Evolutionary conservation across 2,329 filamentous ascomycete species (phyloP), one percentile per base, ranked within the genome.

Genomic region (Aureobasidium sp.): DNA sequence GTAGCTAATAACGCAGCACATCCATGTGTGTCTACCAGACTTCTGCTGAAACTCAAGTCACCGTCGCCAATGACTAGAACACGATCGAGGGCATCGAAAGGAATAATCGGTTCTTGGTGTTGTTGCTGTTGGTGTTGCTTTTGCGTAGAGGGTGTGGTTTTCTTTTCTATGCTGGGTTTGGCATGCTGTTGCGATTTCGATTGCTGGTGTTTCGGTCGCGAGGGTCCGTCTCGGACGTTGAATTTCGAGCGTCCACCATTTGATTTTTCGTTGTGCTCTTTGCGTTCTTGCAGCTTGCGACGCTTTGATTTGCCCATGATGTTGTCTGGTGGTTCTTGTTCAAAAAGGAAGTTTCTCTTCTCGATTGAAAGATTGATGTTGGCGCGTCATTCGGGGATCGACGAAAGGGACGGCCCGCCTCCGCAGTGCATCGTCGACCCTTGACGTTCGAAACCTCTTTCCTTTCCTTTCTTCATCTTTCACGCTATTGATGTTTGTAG

Each of bases 41-140:
- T 86, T 32, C 82, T 81, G 13, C 89, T 83, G 72, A 91, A 93
- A 71, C 87, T 91, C 70, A 94, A 84, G 74, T 95, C 90, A 65
- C 78, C 90, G 71, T 94, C 90, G 68, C 90, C 90, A 57, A 93
- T 76, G 3, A 93, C 82, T 7, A 94, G 83, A 65, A 93, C 90
- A 67, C 81, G 77, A 66, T 91, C 84, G 67, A 82, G 75, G 42
- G 82, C 62, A 29, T 79, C 73, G 73, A 93, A 92, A 16, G 89
- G 89, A 27, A 92, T 85, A 4, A 77, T 82, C 29, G 84, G 65
- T 74, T 74, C 65, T 70, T 65, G 52, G 29, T 66, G 65, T 29
- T 58, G 30, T 42, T 44, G 61, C 61, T 47, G 39, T 42, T 44
- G 61, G 59, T 47, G 39, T 52, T 48, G 59, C n/a, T 61, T 63